These are phyloP conservation scores for Poterioochromonas sp. DNA, from an alignment of 352 stramenopile species.

Conservation along the genomic window DNA sequence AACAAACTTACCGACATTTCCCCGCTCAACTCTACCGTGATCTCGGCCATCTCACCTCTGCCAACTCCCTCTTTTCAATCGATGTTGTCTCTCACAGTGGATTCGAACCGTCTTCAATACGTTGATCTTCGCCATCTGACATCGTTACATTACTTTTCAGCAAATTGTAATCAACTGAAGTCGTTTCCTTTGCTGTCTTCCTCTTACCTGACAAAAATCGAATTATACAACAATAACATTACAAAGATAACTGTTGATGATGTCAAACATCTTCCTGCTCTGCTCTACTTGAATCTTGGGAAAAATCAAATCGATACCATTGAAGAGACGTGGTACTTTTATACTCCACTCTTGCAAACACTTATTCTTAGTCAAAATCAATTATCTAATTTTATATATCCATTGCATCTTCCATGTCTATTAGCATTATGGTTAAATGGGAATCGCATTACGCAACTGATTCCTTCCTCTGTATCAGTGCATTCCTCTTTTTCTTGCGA, in stretches of 20 bases:
- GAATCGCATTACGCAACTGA: background rate
- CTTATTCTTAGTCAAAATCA: conserved; percentile 26
- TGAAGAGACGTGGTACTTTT: background rate
- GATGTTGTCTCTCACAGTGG: too few relatives aligned
- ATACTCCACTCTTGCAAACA: background rate
- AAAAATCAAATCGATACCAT: background rate
- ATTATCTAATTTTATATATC: background rate
- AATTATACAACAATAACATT: background rate
- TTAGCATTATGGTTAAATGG: conserved; percentile 10
- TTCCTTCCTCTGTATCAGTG: background rate
- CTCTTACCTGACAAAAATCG: background rate
- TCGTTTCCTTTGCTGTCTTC: background rate
- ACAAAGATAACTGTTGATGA: too few relatives aligned
- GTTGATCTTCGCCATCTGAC: too few relatives aligned
- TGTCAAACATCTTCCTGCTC: background rate
- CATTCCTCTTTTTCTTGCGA: too few relatives aligned
- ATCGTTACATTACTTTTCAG: too few relatives aligned
- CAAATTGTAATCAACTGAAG: background rate
- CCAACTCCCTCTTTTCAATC: too few relatives aligned
- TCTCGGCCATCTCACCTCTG: too few relatives aligned
- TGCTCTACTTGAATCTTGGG: background rate
- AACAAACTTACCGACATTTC: too few relatives aligned
- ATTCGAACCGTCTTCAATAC: too few relatives aligned
- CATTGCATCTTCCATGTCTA: background rate
- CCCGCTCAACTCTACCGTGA: too few relatives aligned